Base-by-base conservation (phyloP, 495 filamentous ascomycete genomes). In the Hypoxylon fuscum region DNA sequence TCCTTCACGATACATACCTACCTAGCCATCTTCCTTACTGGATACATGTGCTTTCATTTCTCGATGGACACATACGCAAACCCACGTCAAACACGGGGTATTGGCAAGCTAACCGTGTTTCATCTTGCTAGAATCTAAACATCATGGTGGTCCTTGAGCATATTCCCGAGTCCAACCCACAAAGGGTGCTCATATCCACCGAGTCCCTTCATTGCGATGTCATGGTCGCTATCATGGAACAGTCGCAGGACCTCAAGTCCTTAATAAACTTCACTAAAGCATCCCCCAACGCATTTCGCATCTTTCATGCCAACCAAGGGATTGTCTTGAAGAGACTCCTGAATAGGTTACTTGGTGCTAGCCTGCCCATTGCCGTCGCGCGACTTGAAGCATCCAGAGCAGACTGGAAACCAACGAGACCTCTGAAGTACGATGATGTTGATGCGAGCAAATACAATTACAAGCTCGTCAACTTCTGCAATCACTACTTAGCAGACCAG, bases 281-380 rank as follows among this genome's bases (percentile, higher is more conserved):
- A 5, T 46, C 43, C 8, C 43, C 43, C 5, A 17, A 15, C 23
- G 43, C 43, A 5, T 1, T 1, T 11, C 22, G 43, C 1, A 2
- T 17, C 23, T 18, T 46, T 22, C 25, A 11, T n/a, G 1, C 22
- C 43, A 2, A 18, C 15, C 3, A 46, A 15, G 25, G 43, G 3
- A n/a, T 18, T 31, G 14, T 31, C 23, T 46, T 22, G n/a, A 2
- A 46, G 5, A 9, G 8, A 12, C 15, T 46, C 1, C 22, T 46
- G 12, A 18, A 17, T 25, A 29, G 25, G 10, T 5, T 14, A 10
- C 4, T 46, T 18, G 43, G 43, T 18, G 10, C 12, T 14, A n/a
- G 31, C 10, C 43, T 46, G 1, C 43, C 43, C 3, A 46, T 46
- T 46, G 43, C 25, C 11, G n/a, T 46, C 23, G 43, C 43, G 23